Base-by-base conservation (phyloP, 179 eudicot genomes). In the Actinidia polygama region DNA sequence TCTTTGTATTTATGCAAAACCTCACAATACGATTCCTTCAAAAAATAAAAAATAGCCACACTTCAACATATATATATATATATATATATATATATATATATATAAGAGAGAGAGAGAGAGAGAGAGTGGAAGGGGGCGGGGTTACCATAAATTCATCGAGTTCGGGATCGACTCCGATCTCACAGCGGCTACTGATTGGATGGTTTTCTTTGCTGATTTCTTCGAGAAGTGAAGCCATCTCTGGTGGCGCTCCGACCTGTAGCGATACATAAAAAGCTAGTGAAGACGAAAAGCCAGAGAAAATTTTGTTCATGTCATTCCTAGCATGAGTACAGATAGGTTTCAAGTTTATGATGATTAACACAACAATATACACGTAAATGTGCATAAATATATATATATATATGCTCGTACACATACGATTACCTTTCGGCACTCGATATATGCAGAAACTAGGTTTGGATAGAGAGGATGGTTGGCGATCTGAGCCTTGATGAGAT, bases 381-480 rank as follows among this genome's bases (percentile, higher is more conserved):
- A 74, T n/a, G 5, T 3, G 12, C 14, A 47, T 12, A 21, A 10
- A 21, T 5, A 49, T 71, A 71, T 47, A 63, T 21, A 24, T 2
- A 14, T 64, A 67, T 7, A 30, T 12, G 47, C 6, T 26, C 0
- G 36, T 30, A 30, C 36, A 30, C 36, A 30, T 30, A 30, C 3
- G 9, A 50, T 82, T n/a, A 89, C 91, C 91, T 89, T 89, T 54
- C 80, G 53, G 73, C 91, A 89, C 66, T 89, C 82, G 49, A 87
- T 75, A 59, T 84, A 86, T 10, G 91, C 87, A 54, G 91, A 85
- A 0, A 87, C 69, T 30, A 89, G 82, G 78, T 63, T 83, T 23
- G 91, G 87, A 83, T 89, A 89, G 6, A 85, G 83, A 75, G 91
- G 91, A 86, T 89, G 91, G 77, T 54, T 80, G 23, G 89, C 90